Evolutionary conservation across 73 alveolate species (phyloP).

Genomic region (Paramecium caudatum): DNA sequence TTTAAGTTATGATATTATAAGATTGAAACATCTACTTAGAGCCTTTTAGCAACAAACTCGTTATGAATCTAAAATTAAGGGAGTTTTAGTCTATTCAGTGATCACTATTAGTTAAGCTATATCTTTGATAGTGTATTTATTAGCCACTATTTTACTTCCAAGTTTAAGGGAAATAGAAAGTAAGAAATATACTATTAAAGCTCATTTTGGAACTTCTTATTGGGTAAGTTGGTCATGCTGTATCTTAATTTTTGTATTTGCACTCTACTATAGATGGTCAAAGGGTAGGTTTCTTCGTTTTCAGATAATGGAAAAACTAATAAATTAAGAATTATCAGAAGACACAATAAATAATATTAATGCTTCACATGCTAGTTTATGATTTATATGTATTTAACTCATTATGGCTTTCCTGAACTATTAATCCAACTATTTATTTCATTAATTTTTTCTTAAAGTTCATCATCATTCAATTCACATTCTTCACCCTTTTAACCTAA

Average conservation of each 20-base stretch:
- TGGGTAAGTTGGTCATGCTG: background rate
- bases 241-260: background rate
- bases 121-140: background rate
- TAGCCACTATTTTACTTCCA: background rate
- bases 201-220: background rate
- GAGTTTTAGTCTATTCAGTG: conserved; percentile 16
- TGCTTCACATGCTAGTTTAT: no score
- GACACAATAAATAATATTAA: background rate
- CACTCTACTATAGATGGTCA: background rate
- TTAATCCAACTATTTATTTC: background rate
- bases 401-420: background rate
- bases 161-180: conserved; percentile 6
- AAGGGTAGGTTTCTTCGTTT: background rate
- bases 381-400: no score
- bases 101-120: background rate
- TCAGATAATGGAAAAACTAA: background rate
- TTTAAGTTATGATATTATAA: background rate
- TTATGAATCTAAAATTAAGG: background rate
- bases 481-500: background rate
- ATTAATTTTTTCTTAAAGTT: background rate
- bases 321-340: background rate
- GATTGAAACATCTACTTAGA: background rate
- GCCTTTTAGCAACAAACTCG: conserved; percentile 17
- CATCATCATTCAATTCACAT: background rate
- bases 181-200: background rate